Percentiles rank a stretch among this genome's conserved stretches.
Evolutionary conservation across 441 rosid species (phyloP).

Genomic region (Monsonia emarginata): DNA sequence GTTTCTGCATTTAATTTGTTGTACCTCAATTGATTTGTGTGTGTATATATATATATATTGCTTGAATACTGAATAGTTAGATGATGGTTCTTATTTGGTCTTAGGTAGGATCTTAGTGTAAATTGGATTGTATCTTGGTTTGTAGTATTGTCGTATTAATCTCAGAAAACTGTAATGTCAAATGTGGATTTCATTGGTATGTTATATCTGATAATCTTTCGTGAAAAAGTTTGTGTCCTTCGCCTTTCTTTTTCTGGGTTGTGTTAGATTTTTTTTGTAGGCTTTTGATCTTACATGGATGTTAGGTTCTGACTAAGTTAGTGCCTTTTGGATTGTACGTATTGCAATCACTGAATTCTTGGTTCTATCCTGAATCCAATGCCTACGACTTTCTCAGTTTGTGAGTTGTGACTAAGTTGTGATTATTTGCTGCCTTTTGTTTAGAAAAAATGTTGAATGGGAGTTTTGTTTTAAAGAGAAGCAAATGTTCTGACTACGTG

Average conservation of each 20-base stretch:
- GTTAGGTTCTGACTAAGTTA: neutral
- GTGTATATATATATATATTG: no score
- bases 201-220: neutral
- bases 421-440: no score
- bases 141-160: neutral
- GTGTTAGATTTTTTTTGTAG: neutral
- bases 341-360: slow-evolving; percentile 1
- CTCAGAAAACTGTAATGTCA: neutral
- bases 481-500: slow-evolving; percentile 30
- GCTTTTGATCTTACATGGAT: neutral
- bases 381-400: neutral
- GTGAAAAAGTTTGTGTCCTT: neutral
- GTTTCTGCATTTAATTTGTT: neutral
- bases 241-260: neutral
- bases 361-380: neutral
- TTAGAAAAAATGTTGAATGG: slow-evolving; percentile 12
- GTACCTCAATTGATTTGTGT: slow-evolving; percentile 6
- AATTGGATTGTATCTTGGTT: neutral
- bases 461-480: slow-evolving; percentile 12
- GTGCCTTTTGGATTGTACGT: neutral
- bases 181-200: neutral
- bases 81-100: neutral
- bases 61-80: neutral
- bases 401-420: neutral
- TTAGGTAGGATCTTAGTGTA: neutral